phyloP scores from a whole-genome alignment of 495 filamentous ascomycete genomes.

The Aspergillus nanangensis region DNA sequence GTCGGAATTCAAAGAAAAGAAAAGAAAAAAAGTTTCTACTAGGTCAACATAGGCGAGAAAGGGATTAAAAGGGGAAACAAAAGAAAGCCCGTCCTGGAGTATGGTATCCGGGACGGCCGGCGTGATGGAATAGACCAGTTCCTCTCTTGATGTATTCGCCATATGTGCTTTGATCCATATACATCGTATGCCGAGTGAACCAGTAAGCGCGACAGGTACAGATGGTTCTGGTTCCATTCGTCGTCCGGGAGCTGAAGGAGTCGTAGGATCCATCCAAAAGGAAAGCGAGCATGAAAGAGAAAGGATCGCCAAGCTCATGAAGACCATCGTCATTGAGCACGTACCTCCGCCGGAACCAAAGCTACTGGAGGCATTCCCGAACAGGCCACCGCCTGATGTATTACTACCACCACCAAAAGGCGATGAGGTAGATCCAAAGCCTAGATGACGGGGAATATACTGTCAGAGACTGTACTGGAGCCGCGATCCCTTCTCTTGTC shows the following conservation, averaged over 20 bases:
- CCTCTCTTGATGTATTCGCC: too few relatives aligned
- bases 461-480: constrained; percentile 40
- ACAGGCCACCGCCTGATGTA: constrained; percentile 34
- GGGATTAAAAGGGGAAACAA: too few relatives aligned
- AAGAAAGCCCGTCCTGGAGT: too few relatives aligned
- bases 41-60: too few relatives aligned
- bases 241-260: too few relatives aligned
- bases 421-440: constrained; percentile 51
- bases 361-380: constrained; percentile 45
- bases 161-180: too few relatives aligned
- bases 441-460: constrained; percentile 45
- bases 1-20: constrained; percentile 2
- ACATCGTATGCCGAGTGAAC: too few relatives aligned
- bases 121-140: too few relatives aligned
- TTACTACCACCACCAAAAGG: constrained; percentile 32
- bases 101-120: too few relatives aligned
- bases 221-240: too few relatives aligned
- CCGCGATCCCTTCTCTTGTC: constrained; percentile 42
- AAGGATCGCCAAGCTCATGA: constrained; percentile 29
- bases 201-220: too few relatives aligned
- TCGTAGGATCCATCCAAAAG: background rate
- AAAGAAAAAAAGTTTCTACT: constrained; percentile 15
- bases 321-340: constrained; percentile 29
- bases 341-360: constrained; percentile 57
- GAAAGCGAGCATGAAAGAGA: constrained; percentile 9